Base-by-base conservation (phyloP, 2,329 filamentous ascomycete species). In the Zymoseptoria crescenta region DNA sequence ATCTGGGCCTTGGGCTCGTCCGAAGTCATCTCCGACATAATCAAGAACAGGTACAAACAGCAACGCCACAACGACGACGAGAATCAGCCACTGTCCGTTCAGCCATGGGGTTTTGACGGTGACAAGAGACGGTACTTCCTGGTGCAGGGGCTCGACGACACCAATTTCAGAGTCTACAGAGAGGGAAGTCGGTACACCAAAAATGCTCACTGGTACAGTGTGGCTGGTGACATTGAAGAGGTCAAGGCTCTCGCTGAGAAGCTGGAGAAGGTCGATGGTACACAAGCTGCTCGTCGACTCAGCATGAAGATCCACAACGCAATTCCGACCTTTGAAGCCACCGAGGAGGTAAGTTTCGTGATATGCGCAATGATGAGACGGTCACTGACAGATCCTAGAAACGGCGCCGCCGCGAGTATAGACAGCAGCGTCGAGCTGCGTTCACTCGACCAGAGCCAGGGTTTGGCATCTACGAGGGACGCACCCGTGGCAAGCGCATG, bases 81-180 rank as follows among this genome's bases (percentile, higher is more conserved):
- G 52, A 96, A 96, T 72, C 91, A 96, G 66, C 88, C 92, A 8
- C 80, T 95, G 41, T 92, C 91, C 0, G 89, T 96, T 52, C 91
- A 96, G 71, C 86, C 91, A 4, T 96, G 92, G 92, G 92, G 92
- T 8, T 83, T 84, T 10, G 92, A 96, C 72, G 90, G 89, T 64
- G 87, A 96, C 68, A 96, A 94, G 78, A 86, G 94, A 58, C 86
- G 91, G 60, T 99, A 97, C 75, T 99, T 88, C 78, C 80, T 99
- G 53, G 84, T 99, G 62, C 94, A 99, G 75, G 94, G 94, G 10
- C 84, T 90, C 66, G 93, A 97, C 68, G 92, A 99, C 74, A 97
- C 93, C 3, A 83, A 88, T 62, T 99, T 99, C 74, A 85, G 94
- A 63, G 83, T 99, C 51, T 99, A 99, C 74, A 84, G 94, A 56